Evolutionary conservation across 2,329 filamentous ascomycete genomes (phyloP), one percentile per base, ranked within the genome.

Genomic region (Aureobasidium sp.): DNA sequence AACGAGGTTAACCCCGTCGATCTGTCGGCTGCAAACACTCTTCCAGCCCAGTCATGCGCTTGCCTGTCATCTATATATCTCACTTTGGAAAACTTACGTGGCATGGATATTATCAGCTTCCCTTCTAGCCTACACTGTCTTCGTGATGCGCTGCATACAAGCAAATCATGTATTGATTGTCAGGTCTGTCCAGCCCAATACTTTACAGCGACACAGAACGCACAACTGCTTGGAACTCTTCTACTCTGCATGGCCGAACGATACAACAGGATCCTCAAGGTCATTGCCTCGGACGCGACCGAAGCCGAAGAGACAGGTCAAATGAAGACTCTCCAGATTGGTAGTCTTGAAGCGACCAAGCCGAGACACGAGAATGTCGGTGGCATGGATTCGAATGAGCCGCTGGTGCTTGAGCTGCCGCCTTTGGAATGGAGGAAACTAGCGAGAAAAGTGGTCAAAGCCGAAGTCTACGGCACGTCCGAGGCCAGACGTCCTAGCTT

Each of bases 41-140:
- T 15, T 19, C 29, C 53, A 67, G 69, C 61, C 68, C 73, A 51
- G 69, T 71, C n/a, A 15, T 79, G 77, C 65, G 71, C 72, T 53
- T 80, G 78, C 62, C 73, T 79, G 35, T 74, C 74, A 9, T 71
- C 71, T n/a, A 74, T 76, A 60, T 79, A 78, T 64, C 69, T 79
- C 2, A 74, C 73, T 1, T 67, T 79, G 23, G 72, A 69, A 19
- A 72, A 71, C 43, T 70, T 80, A 19, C 73, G 77, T 62, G 65
- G 71, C 11, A 67, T 77, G 53, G 58, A 65, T 43, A 63, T 64
- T 43, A 71, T 75, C 63, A 51, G 67, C 38, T 81, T 80, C 62
- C 78, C 78, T 0, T 70, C 70, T 53, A 69, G 75, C 7, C 67
- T 79, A 5, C 66, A 71, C 13, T 69, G 71, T 1, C 68, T 80